Conservation (phyloP, 1,284 basidiomycete species). For the Schizopora paradoxa region DNA sequence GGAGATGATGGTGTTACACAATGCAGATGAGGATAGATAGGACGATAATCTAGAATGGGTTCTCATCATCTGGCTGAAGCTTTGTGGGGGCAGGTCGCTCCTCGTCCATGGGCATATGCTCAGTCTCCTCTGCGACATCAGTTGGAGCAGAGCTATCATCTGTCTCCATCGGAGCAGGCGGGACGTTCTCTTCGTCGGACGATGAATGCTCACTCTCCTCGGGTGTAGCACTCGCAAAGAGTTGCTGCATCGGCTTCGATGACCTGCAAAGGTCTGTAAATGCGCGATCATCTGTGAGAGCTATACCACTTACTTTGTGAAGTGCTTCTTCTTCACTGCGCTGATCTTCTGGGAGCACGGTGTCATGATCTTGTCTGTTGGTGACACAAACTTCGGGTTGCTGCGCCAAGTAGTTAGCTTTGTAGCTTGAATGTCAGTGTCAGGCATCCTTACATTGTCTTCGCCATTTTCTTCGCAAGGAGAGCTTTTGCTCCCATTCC, state of each 20-base stretch:
- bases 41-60: conserved; percentile 40
- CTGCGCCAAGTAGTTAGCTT: conserved; percentile 33
- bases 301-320: conserved; percentile 64
- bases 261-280: conserved; percentile 34
- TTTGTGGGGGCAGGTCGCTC: conserved; percentile 24
- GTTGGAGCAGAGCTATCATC: background rate
- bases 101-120: background rate
- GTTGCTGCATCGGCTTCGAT: conserved; percentile 51
- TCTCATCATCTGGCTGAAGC: conserved; percentile 38
- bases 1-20: background rate
- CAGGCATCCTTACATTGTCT: conserved; percentile 57
- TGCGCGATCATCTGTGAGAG: conserved; percentile 4
- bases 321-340: conserved; percentile 88
- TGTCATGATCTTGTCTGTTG: conserved; percentile 90
- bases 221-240: conserved; percentile 41
- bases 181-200: conserved; percentile 22
- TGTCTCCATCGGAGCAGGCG: background rate
- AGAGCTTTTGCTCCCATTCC: conserved; percentile 86
- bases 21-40: background rate
- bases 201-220: conserved; percentile 37
- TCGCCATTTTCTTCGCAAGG: conserved; percentile 83
- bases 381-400: conserved; percentile 80
- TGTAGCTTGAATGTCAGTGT: conserved; percentile 1
- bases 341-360: conserved; percentile 86
- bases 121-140: conserved; percentile 7